Conservation (phyloP, 495 filamentous ascomycete species). For the Letharia columbiana region DNA sequence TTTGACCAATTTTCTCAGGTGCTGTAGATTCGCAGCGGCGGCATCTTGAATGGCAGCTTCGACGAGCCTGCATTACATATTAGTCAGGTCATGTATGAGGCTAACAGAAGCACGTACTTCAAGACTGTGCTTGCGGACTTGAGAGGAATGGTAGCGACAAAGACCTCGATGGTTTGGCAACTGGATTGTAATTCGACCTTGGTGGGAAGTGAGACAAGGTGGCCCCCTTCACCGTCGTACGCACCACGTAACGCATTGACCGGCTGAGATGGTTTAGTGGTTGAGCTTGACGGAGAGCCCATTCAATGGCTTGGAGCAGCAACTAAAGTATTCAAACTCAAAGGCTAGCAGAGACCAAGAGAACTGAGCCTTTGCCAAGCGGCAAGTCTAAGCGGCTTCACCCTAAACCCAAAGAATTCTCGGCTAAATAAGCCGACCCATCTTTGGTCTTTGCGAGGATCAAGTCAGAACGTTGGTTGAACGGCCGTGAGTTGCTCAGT, state of each 20-base stretch:
- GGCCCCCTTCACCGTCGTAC: background rate
- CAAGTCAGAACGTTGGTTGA: too few relatives aligned
- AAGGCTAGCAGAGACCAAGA: too few relatives aligned
- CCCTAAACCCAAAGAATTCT: too few relatives aligned
- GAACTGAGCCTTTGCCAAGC: too few relatives aligned
- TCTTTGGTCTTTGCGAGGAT: too few relatives aligned
- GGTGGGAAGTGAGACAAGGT: slow-evolving; percentile 20
- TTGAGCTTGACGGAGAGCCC: slow-evolving; percentile 2
- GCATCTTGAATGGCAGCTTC: slow-evolving; percentile 45
- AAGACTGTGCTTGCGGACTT: slow-evolving; percentile 40
- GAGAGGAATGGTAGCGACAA: slow-evolving; percentile 37
- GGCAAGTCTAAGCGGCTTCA: too few relatives aligned
- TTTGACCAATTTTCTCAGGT: slow-evolving; percentile 77
- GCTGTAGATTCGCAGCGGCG: slow-evolving; percentile 54
- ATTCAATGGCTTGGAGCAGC: slow-evolving; percentile 4
- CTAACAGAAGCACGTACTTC: slow-evolving; percentile 32
- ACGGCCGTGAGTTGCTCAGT: too few relatives aligned
- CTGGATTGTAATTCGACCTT: slow-evolving; percentile 22
- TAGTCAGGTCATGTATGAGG: background rate
- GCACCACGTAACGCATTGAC: background rate
- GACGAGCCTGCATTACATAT: slow-evolving; percentile 29
- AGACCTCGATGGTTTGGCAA: slow-evolving; percentile 30
- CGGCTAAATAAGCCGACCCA: too few relatives aligned
- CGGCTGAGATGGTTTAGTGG: background rate
- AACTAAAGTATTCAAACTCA: too few relatives aligned